Conservation (phyloP, 371 early-diverging fungal genomes). For the Haplosporangium sp. region DNA sequence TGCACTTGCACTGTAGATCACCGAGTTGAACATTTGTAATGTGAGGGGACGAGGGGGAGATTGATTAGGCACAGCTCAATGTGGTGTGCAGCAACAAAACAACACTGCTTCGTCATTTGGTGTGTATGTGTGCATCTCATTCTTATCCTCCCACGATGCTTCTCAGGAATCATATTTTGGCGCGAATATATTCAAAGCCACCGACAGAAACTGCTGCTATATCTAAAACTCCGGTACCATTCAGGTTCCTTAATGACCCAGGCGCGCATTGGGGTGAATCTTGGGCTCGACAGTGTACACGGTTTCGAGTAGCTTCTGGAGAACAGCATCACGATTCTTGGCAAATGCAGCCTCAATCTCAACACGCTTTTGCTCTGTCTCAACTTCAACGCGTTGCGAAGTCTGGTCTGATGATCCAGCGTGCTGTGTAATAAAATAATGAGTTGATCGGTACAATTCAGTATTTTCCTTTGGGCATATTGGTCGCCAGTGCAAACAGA, state of each 20-base stretch:
- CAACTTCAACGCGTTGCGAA: constrained; percentile 74
- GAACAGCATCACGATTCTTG: constrained; percentile 78
- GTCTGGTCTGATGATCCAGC: constrained; percentile 80
- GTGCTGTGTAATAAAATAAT: constrained; percentile 61
- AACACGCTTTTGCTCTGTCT: constrained; percentile 82
- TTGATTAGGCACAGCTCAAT: no score
- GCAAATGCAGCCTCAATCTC: constrained; percentile 72
- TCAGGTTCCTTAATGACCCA: background rate
- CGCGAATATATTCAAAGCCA: no score
- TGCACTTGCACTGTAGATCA: background rate
- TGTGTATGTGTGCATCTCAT: no score
- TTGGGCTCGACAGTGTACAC: constrained; percentile 79
- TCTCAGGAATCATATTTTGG: no score
- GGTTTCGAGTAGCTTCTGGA: constrained; percentile 78
- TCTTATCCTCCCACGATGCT: no score
- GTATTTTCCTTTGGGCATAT: no score
- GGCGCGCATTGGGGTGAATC: constrained; percentile 68
- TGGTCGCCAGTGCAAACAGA: no score
- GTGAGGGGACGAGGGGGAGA: no score
- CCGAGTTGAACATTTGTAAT: background rate
- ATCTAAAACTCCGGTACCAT: no score
- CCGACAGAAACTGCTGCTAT: no score
- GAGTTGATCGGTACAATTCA: background rate
- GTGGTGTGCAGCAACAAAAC: no score
- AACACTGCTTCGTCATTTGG: no score